Base-by-base conservation (phyloP, 148 eudicot species). In the Silene uniflora region DNA sequence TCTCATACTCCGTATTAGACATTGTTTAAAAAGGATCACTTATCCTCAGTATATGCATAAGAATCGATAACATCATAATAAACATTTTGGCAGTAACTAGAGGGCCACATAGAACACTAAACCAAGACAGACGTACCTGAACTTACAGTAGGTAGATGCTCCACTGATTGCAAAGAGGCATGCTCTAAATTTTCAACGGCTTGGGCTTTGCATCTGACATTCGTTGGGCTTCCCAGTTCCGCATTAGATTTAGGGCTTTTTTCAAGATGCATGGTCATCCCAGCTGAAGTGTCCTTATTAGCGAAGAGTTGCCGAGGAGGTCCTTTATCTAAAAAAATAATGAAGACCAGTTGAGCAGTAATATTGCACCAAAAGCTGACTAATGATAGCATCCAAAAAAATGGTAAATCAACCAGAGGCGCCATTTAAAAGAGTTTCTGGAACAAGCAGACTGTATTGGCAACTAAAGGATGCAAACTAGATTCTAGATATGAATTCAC, bases 241-340 rank as follows among this genome's bases (percentile, higher is more conserved):
- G 16, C 16, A 10, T 76, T 22, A 22, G 17, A 18, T 39, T 56
- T 62, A 7, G 10, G 58, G 63, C 19, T 1, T 64, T 71, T 56
- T 42, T 21, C 62, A 72, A 18, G 7, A 42, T 54, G 72, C 27
- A 44, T 39, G 42, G 59, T 2, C 68, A 42, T 25, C 17, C 46
- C 64, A 69, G 70, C 56, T 67, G 24, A 29, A 74, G 62, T 42
- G 47, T 52, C 44, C 16, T 10, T 52, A 12, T 13, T 52, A 52
- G 56, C 7, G 13, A 61, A 19, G 35, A 55, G 22, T 71, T 71
- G 71, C 29, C 52, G 75, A 25, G 21, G 14, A 32, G 54, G 49
- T 35, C 27, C 44, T 54, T 62, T 62, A 18, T 56, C 79, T 80
- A 75, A 80, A 74, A 42, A 80, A 65, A 70, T 65, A 75, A 16